Percentiles rank a stretch among this genome's conserved stretches.
Conservation (phyloP, 73 alveolate genomes). For the Paramecium sonneborni region DNA sequence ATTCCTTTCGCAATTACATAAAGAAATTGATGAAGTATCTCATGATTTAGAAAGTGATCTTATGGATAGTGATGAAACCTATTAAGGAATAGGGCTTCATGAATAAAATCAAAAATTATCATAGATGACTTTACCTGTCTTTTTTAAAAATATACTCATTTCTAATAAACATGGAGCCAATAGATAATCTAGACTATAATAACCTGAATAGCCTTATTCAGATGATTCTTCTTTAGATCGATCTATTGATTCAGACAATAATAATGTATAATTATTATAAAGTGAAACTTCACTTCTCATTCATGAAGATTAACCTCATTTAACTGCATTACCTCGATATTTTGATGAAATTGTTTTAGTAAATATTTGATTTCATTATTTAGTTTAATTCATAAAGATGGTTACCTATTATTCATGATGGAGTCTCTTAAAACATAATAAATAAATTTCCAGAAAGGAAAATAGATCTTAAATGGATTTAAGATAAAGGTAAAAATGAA, state of each 20-base stretch:
- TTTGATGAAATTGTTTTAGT: constrained; percentile 51
- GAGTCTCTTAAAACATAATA: background rate
- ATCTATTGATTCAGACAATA: background rate
- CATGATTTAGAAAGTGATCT: constrained; percentile 57
- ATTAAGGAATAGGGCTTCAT: constrained; percentile 32
- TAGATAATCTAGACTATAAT: constrained; percentile 17
- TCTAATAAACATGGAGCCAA: constrained; percentile 5
- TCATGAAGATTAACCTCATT: constrained; percentile 46
- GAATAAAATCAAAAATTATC: constrained; percentile 35
- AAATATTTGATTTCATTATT: background rate
- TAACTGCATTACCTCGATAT: constrained; percentile 40
- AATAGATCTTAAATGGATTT: constrained; percentile 34
- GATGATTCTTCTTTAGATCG: constrained; percentile 37
- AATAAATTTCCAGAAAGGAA: constrained; percentile 38
- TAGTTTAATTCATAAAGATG: constrained; percentile 52
- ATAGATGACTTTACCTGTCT: constrained; percentile 35
- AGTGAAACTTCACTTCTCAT: constrained; percentile 29
- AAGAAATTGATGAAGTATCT: background rate
- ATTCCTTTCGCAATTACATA: background rate
- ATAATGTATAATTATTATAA: background rate
- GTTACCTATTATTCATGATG: background rate
- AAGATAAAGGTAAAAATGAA: constrained; percentile 9
- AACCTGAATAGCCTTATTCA: constrained; percentile 53
- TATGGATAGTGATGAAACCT: constrained; percentile 44
- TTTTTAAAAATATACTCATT: constrained; percentile 18